Evolutionary conservation across 495 filamentous ascomycete species (phyloP).

Genomic region (Aspergillus campestris): DNA sequence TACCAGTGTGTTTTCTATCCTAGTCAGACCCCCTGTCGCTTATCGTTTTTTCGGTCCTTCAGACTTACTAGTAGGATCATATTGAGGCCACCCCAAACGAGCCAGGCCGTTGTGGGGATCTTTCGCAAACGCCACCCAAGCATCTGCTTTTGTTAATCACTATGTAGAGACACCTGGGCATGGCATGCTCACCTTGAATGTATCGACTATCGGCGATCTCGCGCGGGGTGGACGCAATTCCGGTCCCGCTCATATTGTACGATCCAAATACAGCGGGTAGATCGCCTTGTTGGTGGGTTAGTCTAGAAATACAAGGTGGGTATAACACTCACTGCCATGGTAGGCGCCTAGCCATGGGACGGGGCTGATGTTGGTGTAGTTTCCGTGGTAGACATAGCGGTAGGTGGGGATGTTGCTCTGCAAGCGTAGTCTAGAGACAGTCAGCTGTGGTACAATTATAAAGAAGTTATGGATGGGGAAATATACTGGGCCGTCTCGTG

Average conservation of each 20-base stretch:
- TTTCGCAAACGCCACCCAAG: conserved; percentile 42
- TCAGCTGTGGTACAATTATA: too few relatives aligned
- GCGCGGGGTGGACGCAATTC: neutral
- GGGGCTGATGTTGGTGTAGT: conserved; percentile 36
- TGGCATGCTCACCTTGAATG: conserved; percentile 11
- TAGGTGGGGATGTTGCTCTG: conserved; percentile 28
- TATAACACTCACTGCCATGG: conserved; percentile 38
- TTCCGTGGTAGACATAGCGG: conserved; percentile 44
- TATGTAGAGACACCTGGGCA: neutral
- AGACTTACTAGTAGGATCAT: too few relatives aligned
- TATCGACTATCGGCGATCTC: conserved; percentile 10
- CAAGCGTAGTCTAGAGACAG: conserved; percentile 2
- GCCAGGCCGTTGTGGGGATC: conserved; percentile 30
- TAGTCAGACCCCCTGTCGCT: too few relatives aligned
- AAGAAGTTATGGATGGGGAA: neutral
- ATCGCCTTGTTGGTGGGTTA: too few relatives aligned
- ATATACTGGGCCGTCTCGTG: neutral
- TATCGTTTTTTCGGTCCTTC: too few relatives aligned
- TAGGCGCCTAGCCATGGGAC: conserved; percentile 43
- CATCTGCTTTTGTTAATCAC: conserved; percentile 22
- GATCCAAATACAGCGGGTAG: conserved; percentile 40
- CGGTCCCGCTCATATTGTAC: conserved; percentile 7
- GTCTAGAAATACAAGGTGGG: too few relatives aligned
- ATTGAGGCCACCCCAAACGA: conserved; percentile 28
- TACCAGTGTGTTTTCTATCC: too few relatives aligned